Base-by-base conservation (phyloP, 306 rosid species). In the Rosa multiflora region DNA sequence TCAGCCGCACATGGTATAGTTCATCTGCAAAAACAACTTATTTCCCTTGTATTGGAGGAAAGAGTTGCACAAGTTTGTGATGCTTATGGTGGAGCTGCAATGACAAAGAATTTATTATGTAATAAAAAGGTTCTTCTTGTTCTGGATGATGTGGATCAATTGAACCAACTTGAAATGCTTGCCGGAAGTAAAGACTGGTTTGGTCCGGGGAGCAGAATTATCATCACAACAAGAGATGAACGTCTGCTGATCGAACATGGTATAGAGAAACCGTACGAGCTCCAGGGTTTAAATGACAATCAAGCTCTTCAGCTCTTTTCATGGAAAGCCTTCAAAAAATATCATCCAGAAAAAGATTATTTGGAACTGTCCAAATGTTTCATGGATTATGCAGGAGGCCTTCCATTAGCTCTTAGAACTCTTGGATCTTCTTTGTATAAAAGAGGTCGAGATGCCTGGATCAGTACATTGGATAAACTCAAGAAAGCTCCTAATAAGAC, bases 171-270 rank as follows among this genome's bases (percentile, higher is more conserved):
- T 35, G 49, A 68, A 40, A n/a, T n/a, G 23, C 42, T 68, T 14
- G 21, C 29, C 0, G 32, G 21, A 13, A 35, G 8, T 40, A 42
- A 42, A 6, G 72, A 68, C 11, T 43, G 32, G 73, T 69, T 42
- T 39, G 52, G 73, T 70, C 32, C 56, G 7, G 55, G 37, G 4
- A 44, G 55, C 17, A 46, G 32, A 29, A 12, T 70, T 26, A 70
- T 70, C 17, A 43, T 70, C 18, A 70, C 74, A 21, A 70, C 74
- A 42, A 44, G 74, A 70, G 74, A 70, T 23, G 55, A 70, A 21
- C 37, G 55, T 21, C 29, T 46, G 56, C 37, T 61, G 4, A 61
- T 61, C 13, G 32, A 61, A 61, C 67, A 61, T 26, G 67, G 67
- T 26, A 26, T 61, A 26, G 67, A 61, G 67, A 61, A 61, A 61